phyloP scores from a whole-genome alignment of 371 early-diverging fungal genomes.

The Lichtheimia ornata region DNA sequence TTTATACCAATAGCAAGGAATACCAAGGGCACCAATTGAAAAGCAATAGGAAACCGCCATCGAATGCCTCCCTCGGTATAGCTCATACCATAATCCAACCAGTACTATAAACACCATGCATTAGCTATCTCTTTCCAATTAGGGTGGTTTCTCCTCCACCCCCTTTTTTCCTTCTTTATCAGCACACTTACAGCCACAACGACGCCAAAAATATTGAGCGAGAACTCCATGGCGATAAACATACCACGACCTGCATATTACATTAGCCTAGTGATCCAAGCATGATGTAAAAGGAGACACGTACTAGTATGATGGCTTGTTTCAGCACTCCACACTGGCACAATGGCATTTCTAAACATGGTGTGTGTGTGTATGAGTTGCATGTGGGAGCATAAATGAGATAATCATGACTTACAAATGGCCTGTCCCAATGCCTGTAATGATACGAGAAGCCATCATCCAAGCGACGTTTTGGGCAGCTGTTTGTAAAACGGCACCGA shows the following conservation, averaged over 20 bases:
- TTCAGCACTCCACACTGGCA: slow-evolving; percentile 45
- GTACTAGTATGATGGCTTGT: slow-evolving; percentile 38
- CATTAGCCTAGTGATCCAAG: no score
- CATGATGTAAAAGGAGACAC: slow-evolving; percentile 1
- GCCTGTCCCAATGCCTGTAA: slow-evolving; percentile 44
- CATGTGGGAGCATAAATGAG: not conserved
- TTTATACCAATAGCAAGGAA: slow-evolving; percentile 31
- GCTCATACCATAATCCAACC: slow-evolving; percentile 39
- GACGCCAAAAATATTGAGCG: slow-evolving; percentile 43
- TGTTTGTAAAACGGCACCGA: slow-evolving; percentile 40
- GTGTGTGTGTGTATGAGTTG: no score
- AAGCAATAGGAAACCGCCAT: slow-evolving; percentile 45
- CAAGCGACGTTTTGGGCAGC: slow-evolving; percentile 40
- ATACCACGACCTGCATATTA: slow-evolving; percentile 14
- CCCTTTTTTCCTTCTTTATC: no score
- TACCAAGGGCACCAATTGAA: slow-evolving; percentile 38
- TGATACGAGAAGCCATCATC: slow-evolving; percentile 43
- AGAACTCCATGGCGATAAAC: slow-evolving; percentile 41
- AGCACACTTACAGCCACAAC: slow-evolving; percentile 28
- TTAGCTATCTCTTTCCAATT: not conserved
- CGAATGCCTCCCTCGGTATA: slow-evolving; percentile 35
- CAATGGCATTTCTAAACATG: slow-evolving; percentile 21
- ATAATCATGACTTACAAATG: slow-evolving; percentile 26
- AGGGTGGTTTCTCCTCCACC: no score
- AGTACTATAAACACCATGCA: slow-evolving; percentile 20